Evolutionary conservation across 2,329 filamentous ascomycete species (phyloP), one percentile per base, ranked within the genome.

Genomic region (Fusarium nelsonii): DNA sequence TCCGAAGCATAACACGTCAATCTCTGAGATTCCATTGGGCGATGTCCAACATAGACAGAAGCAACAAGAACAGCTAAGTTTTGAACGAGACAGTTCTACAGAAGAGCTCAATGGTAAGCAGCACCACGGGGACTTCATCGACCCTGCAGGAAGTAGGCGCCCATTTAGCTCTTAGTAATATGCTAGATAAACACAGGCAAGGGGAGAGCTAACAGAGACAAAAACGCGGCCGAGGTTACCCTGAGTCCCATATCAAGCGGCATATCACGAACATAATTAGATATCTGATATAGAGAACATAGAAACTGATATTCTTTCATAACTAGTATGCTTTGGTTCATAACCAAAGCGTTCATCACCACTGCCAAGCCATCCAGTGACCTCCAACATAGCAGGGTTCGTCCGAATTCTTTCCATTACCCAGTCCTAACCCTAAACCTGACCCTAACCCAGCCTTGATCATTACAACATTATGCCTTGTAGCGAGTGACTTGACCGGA

Each of bases 291-390:
- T 14, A 32, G 16, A 32, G 7, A 39, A 28, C 48, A 37, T 51
- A 51, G 34, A 28, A 30, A 50, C n/a, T 20, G 10, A 16, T 18
- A 16, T 40, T 8, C 36, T 36, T 23, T 39, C 33, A 28, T 16
- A 36, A 51, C 6, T 51, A 9, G 14, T 23, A 20, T 40, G 26
- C 28, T 51, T 8, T 39, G 34, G 20, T 30, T 51, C 34, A 51
- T 40, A 20, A 37, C 48, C 23, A 30, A 40, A 26, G 23, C 3
- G 9, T 20, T 23, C 5, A 32, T 23, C 20, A 16, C 23, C 26
- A 9, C 48, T 15, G 9, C 28, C 30, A 43, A 56, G 58, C n/a
- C 59, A 63, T 48, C 59, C 59, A 63, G 58, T 56, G 58, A 56
- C 49, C n/a, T 18, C 18, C 11, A 32, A 23, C 37, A 54, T 26